Evolutionary conservation across 768 basidiomycete species (phyloP).

Genomic region (Sarcodon aspratus): DNA sequence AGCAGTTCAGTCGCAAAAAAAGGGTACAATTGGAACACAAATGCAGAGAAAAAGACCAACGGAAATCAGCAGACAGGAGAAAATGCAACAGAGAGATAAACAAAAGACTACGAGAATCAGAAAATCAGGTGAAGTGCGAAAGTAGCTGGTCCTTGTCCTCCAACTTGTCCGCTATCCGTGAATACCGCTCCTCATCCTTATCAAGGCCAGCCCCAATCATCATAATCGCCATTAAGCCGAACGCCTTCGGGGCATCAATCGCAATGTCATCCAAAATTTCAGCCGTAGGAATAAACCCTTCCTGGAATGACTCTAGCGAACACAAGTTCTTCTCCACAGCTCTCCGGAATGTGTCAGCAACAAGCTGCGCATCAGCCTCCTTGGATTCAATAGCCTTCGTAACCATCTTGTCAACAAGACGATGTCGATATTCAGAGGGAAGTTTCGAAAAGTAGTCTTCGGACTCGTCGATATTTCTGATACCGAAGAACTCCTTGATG

Average conservation of each 20-base stretch:
- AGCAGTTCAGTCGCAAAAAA: neutral
- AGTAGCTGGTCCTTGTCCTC: conserved; percentile 49
- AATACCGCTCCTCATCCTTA: conserved; percentile 42
- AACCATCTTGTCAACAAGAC: conserved; percentile 68
- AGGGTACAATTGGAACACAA: conserved; percentile 6
- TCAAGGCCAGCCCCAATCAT: conserved; percentile 55
- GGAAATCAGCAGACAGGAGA: conserved; percentile 4
- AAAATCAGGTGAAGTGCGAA: conserved; percentile 37
- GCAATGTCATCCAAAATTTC: conserved; percentile 83
- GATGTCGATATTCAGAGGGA: conserved; percentile 47
- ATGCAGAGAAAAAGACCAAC: conserved; percentile 3
- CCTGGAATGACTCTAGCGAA: conserved; percentile 51
- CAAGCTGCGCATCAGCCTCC: conserved; percentile 67
- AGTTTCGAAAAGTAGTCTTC: conserved; percentile 76
- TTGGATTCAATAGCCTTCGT: conserved; percentile 66
- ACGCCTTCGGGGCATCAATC: conserved; percentile 85
- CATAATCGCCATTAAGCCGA: conserved; percentile 63
- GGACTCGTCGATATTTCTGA: conserved; percentile 79
- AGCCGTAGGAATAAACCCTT: conserved; percentile 57
- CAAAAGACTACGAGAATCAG: conserved; percentile 36
- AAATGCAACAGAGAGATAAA: conserved; percentile 6
- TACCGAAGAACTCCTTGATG: conserved; percentile 75
- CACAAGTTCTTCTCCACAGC: conserved; percentile 51
- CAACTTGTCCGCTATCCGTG: conserved; percentile 50
- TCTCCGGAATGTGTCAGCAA: conserved; percentile 61